Percentiles rank a stretch among this genome's conserved stretches.
Conservation (phyloP, 202 grass and related monocot genomes). For the Eragrostis tef region DNA sequence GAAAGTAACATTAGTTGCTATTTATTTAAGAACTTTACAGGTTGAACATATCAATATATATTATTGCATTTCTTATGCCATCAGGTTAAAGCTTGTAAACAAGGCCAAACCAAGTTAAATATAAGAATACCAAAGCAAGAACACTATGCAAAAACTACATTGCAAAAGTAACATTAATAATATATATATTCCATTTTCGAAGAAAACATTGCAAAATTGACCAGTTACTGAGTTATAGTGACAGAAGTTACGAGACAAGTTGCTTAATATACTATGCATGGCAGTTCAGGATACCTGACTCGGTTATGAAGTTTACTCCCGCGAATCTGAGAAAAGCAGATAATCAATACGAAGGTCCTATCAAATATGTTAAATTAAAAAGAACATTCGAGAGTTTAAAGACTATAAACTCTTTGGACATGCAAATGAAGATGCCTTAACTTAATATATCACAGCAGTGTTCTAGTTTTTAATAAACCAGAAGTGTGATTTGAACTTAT, state of each 20-base stretch:
- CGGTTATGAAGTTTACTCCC: conserved; percentile 66
- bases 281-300: conserved; percentile 56
- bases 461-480: conserved; percentile 32
- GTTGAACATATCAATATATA: conserved; percentile 4
- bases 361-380: conserved; percentile 13
- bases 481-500: neutral
- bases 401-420: neutral
- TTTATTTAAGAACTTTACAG: conserved; percentile 21
- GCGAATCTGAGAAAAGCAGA: conserved; percentile 56
- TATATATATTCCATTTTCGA: no score
- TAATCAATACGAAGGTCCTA: conserved; percentile 15
- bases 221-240: neutral
- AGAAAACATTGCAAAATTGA: neutral
- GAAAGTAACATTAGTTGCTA: neutral
- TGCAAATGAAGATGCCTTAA: neutral
- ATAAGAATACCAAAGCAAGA: conserved; percentile 10
- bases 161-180: no score
- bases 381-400: neutral
- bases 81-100: neutral
- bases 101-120: neutral
- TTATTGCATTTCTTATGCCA: conserved; percentile 2
- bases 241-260: neutral
- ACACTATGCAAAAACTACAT: neutral
- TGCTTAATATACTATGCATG: conserved; percentile 12
- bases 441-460: neutral